These are phyloP conservation scores for Pterula multifida DNA, from an alignment of 1,284 basidiomycete genomes.

Conservation along the genomic window DNA sequence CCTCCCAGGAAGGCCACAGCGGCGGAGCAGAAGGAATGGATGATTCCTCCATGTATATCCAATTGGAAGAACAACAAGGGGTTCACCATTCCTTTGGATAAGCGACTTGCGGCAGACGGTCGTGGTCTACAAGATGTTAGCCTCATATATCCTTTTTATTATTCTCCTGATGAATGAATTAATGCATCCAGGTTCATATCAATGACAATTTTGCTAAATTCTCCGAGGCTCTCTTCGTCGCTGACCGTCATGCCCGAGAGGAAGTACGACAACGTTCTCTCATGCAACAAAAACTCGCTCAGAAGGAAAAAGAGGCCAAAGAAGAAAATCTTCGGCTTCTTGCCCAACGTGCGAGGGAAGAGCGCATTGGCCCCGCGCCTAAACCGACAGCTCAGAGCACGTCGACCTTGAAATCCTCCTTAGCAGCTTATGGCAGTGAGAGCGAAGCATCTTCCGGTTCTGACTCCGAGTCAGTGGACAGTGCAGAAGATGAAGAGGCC, in stretches of 20 bases:
- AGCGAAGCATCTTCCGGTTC: constrained; percentile 37
- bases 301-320: constrained; percentile 95
- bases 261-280: constrained; percentile 92
- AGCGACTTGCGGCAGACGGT: constrained; percentile 95
- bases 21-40: constrained; percentile 99
- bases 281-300: constrained; percentile 96
- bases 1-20: constrained; percentile 94
- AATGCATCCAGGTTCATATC: constrained; percentile 67
- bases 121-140: constrained; percentile 93
- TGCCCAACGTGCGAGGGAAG: constrained; percentile 92
- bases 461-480: constrained; percentile 33
- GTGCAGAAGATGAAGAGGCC: constrained; percentile 77
- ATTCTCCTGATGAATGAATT: constrained; percentile 7
- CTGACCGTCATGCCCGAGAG: constrained; percentile 96
- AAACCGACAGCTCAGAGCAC: constrained; percentile 47
- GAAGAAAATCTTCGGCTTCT: constrained; percentile 92
- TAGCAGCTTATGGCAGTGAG: constrained; percentile 81
- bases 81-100: constrained; percentile 97
- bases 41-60: constrained; percentile 99
- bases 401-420: constrained; percentile 60
- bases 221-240: constrained; percentile 90
- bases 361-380: constrained; percentile 69
- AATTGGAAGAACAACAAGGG: constrained; percentile 99
- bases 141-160: constrained; percentile 10
- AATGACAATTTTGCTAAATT: constrained; percentile 99